Base-by-base conservation (phyloP, 83 land plant genomes). In the Thuja plicata region DNA sequence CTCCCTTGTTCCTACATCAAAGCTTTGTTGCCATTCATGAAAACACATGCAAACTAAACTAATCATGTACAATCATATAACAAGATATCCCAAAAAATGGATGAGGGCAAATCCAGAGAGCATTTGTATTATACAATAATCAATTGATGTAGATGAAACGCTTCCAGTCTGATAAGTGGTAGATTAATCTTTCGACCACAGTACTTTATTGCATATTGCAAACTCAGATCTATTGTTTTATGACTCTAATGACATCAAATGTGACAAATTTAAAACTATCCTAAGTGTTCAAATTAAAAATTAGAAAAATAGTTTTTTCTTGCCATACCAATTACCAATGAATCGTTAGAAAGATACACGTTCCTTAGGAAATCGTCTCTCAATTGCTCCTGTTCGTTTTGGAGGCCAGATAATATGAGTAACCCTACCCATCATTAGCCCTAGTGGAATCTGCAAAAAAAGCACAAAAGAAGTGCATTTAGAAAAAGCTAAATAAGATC, bases 341-440 rank as follows among this genome's bases (percentile, higher is more conserved):
- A 17, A 79, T 37, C 24, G 40, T 79, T 38, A 88, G 6, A 86
- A 89, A 27, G 86, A 86, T 45, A 92, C 91, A 30, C 95, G 92
- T 55, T 94, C 92, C 38, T 77, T 78, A 41, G 93, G 92, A 32
- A 90, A 46, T 86, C 48, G 89, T 86, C 90, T 93, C 87, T 95
- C 92, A 27, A 97, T 89, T 48, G 84, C 88, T 34, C 96, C 92
- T 34, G 94, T 54, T 91, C 97, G 93, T 10, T 91, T 91, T 37
- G 97, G 99, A 78, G 99, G 99, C 99, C 99, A 98, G 5, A 98
- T 87, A 40, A 96, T 88, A 91, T 96, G 96, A 21, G 99, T 94
- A 13, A 87, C 98, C 88, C 97, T 96, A 82, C 98, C 99, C 40
- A 77, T 80, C 45, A 95, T 66, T 70, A 98, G 89, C 37, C 96